Conservation (phyloP, 1,139 yeast species). For the Suhomyces guaymorum region DNA sequence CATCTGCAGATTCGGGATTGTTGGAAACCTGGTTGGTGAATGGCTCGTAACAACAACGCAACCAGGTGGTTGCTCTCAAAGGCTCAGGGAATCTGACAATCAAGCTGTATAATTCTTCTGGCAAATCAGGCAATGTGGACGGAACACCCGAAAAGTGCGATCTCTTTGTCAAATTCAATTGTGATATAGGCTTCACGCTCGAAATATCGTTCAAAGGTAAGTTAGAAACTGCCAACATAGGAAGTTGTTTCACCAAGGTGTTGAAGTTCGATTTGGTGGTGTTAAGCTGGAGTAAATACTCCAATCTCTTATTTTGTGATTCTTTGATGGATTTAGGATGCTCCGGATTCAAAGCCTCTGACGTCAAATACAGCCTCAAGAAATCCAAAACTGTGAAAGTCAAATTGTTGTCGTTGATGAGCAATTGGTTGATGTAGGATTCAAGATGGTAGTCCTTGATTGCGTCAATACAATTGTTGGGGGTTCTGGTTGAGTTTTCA, state of each 20-base stretch:
- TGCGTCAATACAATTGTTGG: slow-evolving; percentile 46
- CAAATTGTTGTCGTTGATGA: slow-evolving; percentile 42
- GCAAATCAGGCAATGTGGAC: slow-evolving; percentile 55
- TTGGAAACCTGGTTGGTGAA: slow-evolving; percentile 28
- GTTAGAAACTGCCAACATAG: slow-evolving; percentile 53
- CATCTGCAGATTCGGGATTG: slow-evolving; percentile 20
- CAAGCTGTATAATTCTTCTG: slow-evolving; percentile 57
- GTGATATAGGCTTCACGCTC: slow-evolving; percentile 24
- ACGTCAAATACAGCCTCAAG: slow-evolving; percentile 39
- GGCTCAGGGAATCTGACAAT: slow-evolving; percentile 79
- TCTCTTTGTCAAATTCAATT: slow-evolving; percentile 34
- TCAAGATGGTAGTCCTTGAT: slow-evolving; percentile 37
- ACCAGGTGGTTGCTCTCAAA: slow-evolving; percentile 90
- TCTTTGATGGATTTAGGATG: slow-evolving; percentile 31
- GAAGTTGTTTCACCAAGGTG: slow-evolving; percentile 57
- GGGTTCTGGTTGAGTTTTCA: slow-evolving; percentile 23
- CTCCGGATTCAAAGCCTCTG: slow-evolving; percentile 41
- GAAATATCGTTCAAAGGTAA: slow-evolving; percentile 20
- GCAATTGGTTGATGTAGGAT: slow-evolving; percentile 30
- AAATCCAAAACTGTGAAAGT: slow-evolving; percentile 37
- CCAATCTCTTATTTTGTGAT: slow-evolving; percentile 37
- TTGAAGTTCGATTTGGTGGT: slow-evolving; percentile 41
- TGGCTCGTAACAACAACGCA: slow-evolving; percentile 88
- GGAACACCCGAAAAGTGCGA: slow-evolving; percentile 52
- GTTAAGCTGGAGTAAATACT: slow-evolving; percentile 33